Conservation (phyloP, 805 yeast species). For the Candida manassasensis region DNA sequence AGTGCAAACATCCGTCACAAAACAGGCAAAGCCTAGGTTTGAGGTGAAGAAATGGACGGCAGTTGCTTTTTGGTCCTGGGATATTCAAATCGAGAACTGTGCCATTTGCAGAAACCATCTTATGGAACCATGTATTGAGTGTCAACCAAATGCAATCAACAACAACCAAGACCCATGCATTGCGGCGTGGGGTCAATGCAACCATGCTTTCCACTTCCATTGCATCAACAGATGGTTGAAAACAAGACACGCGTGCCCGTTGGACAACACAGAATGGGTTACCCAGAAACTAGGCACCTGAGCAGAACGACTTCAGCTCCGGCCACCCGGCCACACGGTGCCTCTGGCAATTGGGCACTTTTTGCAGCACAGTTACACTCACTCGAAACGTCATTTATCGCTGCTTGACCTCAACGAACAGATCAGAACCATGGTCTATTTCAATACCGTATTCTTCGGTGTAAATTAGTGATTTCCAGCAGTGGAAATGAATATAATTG, state of each 20-base stretch:
- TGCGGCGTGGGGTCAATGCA: conserved; percentile 96
- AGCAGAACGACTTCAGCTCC: too few relatives aligned
- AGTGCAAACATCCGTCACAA: background rate
- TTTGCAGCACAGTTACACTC: too few relatives aligned
- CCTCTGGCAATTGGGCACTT: too few relatives aligned
- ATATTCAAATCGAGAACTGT: conserved; percentile 83
- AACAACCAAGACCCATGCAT: conserved; percentile 70
- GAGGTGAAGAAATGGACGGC: conserved; percentile 98
- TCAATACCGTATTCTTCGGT: too few relatives aligned
- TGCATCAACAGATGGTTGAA: conserved; percentile 94
- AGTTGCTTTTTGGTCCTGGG: conserved; percentile 99
- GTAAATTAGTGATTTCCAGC: too few relatives aligned
- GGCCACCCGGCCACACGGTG: too few relatives aligned
- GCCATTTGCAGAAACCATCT: conserved; percentile 97
- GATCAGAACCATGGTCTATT: too few relatives aligned
- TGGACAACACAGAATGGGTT: conserved; percentile 89
- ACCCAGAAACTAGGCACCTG: conserved; percentile 65
- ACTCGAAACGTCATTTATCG: too few relatives aligned
- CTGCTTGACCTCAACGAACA: too few relatives aligned
- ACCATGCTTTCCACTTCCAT: conserved; percentile 97
- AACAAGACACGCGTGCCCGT: conserved; percentile 93
- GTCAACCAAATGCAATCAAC: conserved; percentile 76
- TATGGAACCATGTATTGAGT: conserved; percentile 97
- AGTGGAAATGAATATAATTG: too few relatives aligned
- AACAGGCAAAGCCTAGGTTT: conserved; percentile 55